These are phyloP conservation scores for Colletotrichum acutatum DNA, from an alignment of 2,329 filamentous ascomycete genomes.

Conservation along the genomic window DNA sequence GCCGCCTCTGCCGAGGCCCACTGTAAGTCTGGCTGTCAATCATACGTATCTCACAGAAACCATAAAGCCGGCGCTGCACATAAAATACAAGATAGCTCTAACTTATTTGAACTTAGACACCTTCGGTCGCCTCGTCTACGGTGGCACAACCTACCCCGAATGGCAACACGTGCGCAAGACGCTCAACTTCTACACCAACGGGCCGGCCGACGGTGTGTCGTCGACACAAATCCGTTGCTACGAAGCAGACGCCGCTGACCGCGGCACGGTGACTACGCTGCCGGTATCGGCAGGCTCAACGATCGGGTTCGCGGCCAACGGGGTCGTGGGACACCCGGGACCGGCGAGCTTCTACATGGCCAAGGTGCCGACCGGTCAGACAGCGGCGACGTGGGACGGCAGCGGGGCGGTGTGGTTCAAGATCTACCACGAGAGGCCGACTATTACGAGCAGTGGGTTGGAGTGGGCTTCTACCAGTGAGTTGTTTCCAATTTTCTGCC, in stretches of 20 bases:
- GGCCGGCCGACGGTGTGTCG: slow-evolving; percentile 44
- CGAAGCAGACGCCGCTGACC: slow-evolving; percentile 37
- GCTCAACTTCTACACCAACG: slow-evolving; percentile 47
- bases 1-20: slow-evolving; percentile 16
- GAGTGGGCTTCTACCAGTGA: slow-evolving; percentile 52
- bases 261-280: slow-evolving; percentile 18
- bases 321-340: slow-evolving; percentile 51
- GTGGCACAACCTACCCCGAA: slow-evolving; percentile 37
- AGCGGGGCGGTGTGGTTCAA: slow-evolving; percentile 51
- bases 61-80: neutral
- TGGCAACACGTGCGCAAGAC: slow-evolving; percentile 47
- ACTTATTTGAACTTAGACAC: slow-evolving; percentile 1
- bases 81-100: neutral
- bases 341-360: slow-evolving; percentile 51
- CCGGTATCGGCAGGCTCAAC: slow-evolving; percentile 40
- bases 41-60: too few species aligned
- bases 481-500: slow-evolving; percentile 24
- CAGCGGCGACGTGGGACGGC: slow-evolving; percentile 46
- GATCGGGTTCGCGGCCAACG: slow-evolving; percentile 50
- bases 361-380: slow-evolving; percentile 47
- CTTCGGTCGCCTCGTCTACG: slow-evolving; percentile 27
- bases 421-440: slow-evolving; percentile 49
- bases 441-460: slow-evolving; percentile 47
- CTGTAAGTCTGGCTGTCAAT: neutral
- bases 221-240: slow-evolving; percentile 48